A percentile compares a stretch with the other conserved stretches of the same genome.
Conservation (phyloP, 2,329 filamentous ascomycete genomes). For the Claviceps africana region DNA sequence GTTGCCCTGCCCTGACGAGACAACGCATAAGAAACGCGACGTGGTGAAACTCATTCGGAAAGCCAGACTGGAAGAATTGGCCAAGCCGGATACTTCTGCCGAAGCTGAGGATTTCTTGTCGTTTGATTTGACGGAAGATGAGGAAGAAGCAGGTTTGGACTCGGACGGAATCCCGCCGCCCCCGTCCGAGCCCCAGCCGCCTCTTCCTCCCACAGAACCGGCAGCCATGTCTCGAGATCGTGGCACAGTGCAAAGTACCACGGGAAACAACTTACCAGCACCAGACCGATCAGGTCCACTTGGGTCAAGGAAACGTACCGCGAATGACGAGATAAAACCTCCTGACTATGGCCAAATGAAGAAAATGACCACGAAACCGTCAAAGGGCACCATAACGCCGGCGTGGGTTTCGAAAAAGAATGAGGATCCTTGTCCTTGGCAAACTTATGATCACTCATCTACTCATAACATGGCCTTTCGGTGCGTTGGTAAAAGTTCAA, state of each 20-base stretch:
- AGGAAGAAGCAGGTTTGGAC: conserved; percentile 19
- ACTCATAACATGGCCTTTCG: conserved; percentile 40
- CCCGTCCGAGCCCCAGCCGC: conserved; percentile 10
- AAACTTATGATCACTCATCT: conserved; percentile 36
- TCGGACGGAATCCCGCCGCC: conserved; percentile 8
- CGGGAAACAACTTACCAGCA: conserved; percentile 3
- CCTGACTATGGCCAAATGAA: conserved; percentile 39
- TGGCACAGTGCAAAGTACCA: conserved; percentile 7
- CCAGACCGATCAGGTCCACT: conserved; percentile 29
- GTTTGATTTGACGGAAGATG: conserved; percentile 52
- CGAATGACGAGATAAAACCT: conserved; percentile 51
- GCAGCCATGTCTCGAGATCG: background rate
- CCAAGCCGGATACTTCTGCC: conserved; percentile 36
- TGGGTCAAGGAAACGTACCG: conserved; percentile 60
- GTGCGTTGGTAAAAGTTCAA: conserved; percentile 28
- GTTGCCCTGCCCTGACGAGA: conserved; percentile 65
- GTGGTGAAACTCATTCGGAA: conserved; percentile 88
- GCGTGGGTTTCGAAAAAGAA: conserved; percentile 35
- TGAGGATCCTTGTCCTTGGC: conserved; percentile 49
- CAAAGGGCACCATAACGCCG: conserved; percentile 34
- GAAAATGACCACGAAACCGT: conserved; percentile 33
- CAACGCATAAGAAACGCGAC: conserved; percentile 62
- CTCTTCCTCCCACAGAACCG: background rate
- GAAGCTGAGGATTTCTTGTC: conserved; percentile 80
- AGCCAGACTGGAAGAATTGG: conserved; percentile 49